Evolutionary conservation across 768 basidiomycete species (phyloP).

Genomic region (Macrolepiota dolichaula): DNA sequence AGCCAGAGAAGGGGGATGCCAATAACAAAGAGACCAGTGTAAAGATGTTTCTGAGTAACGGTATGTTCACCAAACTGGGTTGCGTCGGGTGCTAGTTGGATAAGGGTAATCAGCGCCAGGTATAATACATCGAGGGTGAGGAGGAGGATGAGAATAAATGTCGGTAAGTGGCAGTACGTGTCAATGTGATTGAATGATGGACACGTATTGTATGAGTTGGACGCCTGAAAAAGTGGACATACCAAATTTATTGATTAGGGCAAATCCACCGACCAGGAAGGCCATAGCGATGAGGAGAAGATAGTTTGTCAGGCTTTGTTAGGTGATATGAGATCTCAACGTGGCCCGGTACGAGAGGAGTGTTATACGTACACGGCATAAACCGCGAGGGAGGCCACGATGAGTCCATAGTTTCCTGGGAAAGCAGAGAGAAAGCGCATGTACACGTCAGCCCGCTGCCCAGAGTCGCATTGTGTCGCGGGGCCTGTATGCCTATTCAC

Average conservation of each 20-base stretch:
- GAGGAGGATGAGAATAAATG: background rate
- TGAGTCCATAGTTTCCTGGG: slow-evolving; percentile 83
- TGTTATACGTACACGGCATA: slow-evolving; percentile 67
- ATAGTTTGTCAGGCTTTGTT: slow-evolving; percentile 79
- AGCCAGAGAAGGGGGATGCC: slow-evolving; percentile 86
- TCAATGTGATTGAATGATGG: background rate
- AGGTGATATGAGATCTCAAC: background rate
- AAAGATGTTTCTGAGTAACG: slow-evolving; percentile 87
- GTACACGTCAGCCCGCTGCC: background rate
- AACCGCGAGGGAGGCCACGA: slow-evolving; percentile 73
- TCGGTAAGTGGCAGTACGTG: background rate
- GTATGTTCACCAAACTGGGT: slow-evolving; percentile 77
- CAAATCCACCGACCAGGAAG: slow-evolving; percentile 91
- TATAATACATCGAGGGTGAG: background rate
- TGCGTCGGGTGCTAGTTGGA: slow-evolving; percentile 69
- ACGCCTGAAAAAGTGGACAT: slow-evolving; percentile 21
- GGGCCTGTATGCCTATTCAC: slow-evolving; percentile 27
- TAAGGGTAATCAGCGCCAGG: background rate
- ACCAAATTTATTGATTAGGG: slow-evolving; percentile 89
- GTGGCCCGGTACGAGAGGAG: background rate
- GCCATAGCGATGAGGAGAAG: slow-evolving; percentile 76
- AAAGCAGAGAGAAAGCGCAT: background rate
- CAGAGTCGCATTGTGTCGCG: background rate
- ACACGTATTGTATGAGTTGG: background rate
- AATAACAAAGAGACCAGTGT: slow-evolving; percentile 85